Evolutionary conservation across 192 early-diverging fungal species (phyloP).

Genomic region (Backusella circina): DNA sequence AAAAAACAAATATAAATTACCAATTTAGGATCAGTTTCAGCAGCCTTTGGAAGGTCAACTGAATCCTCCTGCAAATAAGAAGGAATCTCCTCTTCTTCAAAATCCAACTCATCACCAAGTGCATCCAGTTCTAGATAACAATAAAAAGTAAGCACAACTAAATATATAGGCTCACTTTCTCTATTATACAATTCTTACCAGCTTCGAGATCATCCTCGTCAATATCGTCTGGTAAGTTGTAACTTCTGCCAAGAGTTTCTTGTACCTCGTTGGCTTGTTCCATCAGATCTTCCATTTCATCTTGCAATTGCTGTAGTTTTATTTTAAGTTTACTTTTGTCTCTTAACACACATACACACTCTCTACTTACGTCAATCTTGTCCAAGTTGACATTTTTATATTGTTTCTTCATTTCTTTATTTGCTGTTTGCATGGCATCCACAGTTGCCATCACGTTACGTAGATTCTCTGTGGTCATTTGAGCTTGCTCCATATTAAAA

Average conservation of each 20-base stretch:
- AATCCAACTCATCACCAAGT: conserved; percentile 84
- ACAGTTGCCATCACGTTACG: conserved; percentile 95
- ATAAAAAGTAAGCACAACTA: neutral
- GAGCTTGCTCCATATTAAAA: conserved; percentile 99
- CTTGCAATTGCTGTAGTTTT: conserved; percentile 76
- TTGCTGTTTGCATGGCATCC: conserved; percentile 95
- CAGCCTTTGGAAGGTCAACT: conserved; percentile 44
- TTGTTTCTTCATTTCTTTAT: conserved; percentile 93
- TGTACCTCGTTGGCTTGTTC: conserved; percentile 98
- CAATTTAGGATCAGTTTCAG: conserved; percentile 43
- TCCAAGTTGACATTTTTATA: conserved; percentile 94
- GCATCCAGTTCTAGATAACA: conserved; percentile 84
- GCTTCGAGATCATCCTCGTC: conserved; percentile 98
- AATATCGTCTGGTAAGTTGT: conserved; percentile 91
- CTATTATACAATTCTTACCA: too few species aligned
- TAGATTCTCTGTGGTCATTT: conserved; percentile 90
- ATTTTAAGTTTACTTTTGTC: neutral
- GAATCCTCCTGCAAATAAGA: conserved; percentile 79
- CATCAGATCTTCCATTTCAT: conserved; percentile 97
- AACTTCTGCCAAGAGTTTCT: conserved; percentile 88
- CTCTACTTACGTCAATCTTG: conserved; percentile 79
- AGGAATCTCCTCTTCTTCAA: conserved; percentile 79
- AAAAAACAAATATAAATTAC: conserved; percentile 35
- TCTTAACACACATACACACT: neutral
- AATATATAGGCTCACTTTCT: neutral